These are phyloP conservation scores for Phaeosphaeriaceae sp. DNA, from an alignment of 2,329 filamentous ascomycete genomes.

Conservation along the genomic window DNA sequence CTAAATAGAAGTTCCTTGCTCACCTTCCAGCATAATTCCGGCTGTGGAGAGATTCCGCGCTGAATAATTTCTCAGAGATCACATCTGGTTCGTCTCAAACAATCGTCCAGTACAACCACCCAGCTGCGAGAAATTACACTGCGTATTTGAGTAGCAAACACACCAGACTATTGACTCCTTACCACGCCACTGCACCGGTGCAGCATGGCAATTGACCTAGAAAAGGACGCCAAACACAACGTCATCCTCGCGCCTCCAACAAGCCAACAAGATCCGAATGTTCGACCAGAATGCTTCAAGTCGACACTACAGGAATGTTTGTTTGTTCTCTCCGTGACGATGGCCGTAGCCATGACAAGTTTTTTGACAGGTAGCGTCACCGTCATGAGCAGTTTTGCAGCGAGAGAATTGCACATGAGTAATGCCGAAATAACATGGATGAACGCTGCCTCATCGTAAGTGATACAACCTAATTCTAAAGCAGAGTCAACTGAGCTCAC, in stretches of 20 bases:
- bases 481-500: neutral
- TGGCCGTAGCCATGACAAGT: slow-evolving; percentile 68
- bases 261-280: slow-evolving; percentile 38
- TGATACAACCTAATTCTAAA: slow-evolving; percentile 6
- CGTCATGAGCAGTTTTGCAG: slow-evolving; percentile 68
- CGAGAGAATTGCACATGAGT: slow-evolving; percentile 65
- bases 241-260: slow-evolving; percentile 22
- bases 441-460: slow-evolving; percentile 64
- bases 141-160: neutral
- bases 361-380: slow-evolving; percentile 66
- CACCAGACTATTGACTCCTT: neutral
- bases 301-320: slow-evolving; percentile 68
- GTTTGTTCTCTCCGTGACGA: slow-evolving; percentile 70
- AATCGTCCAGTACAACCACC: neutral
- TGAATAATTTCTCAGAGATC: slow-evolving; percentile 16
- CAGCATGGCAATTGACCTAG: slow-evolving; percentile 17
- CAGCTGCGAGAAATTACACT: neutral
- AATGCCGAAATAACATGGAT: slow-evolving; percentile 73
- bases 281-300: slow-evolving; percentile 65
- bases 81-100: neutral
- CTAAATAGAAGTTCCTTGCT: too few species aligned
- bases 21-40: too few species aligned
- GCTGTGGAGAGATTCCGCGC: slow-evolving; percentile 24
- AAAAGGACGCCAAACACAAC: slow-evolving; percentile 19
- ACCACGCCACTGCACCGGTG: neutral